Conservation (phyloP, 805 yeast genomes). For the Pichia phayaonensis region DNA sequence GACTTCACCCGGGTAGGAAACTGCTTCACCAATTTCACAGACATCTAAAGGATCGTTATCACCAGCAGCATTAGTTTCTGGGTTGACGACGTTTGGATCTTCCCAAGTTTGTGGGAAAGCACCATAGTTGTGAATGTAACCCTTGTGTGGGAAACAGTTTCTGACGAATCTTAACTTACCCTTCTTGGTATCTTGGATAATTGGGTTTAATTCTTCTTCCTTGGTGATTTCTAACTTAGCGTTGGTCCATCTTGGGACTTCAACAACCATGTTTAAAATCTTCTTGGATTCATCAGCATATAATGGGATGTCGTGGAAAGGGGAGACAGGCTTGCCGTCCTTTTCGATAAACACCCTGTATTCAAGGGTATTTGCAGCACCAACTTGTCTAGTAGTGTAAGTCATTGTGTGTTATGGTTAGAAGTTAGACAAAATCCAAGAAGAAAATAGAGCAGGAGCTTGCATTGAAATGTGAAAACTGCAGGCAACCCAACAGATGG, state of each 20-base stretch:
- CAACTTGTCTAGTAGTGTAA: conserved; percentile 86
- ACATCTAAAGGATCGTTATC: conserved; percentile 86
- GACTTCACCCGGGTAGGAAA: conserved; percentile 63
- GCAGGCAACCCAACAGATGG: background rate
- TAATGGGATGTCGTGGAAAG: conserved; percentile 91
- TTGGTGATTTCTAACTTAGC: conserved; percentile 94
- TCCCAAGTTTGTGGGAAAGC: conserved; percentile 96
- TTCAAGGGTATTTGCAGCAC: conserved; percentile 92
- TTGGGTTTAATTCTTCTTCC: conserved; percentile 81
- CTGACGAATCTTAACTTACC: conserved; percentile 93
- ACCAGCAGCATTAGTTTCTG: conserved; percentile 64
- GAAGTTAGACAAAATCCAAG: background rate
- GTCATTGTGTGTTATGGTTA: conserved; percentile 36
- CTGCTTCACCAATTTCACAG: conserved; percentile 69
- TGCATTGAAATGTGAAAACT: background rate
- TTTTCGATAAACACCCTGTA: conserved; percentile 86
- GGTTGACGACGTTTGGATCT: conserved; percentile 56
- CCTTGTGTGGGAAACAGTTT: conserved; percentile 98
- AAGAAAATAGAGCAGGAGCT: background rate
- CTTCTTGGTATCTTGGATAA: conserved; percentile 94
- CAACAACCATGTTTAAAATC: conserved; percentile 74
- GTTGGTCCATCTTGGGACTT: conserved; percentile 97
- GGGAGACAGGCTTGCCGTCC: conserved; percentile 90
- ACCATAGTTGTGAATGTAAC: conserved; percentile 97
- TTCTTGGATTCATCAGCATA: conserved; percentile 91